phyloP scores from a whole-genome alignment of 2,329 filamentous ascomycete genomes.

The Botrytis paeoniae region DNA sequence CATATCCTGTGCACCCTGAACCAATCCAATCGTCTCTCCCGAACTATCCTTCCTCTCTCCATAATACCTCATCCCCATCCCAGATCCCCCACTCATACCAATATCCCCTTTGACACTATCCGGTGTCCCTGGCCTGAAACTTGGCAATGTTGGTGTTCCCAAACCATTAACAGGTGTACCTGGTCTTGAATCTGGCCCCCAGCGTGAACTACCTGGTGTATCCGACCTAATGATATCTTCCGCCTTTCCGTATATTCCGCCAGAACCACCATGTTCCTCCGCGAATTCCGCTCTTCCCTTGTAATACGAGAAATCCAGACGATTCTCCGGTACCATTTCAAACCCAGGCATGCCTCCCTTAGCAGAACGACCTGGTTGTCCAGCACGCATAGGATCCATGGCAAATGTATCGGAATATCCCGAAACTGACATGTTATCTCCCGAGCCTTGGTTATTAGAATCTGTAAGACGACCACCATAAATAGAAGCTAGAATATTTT shows the following conservation, averaged over 20 bases:
- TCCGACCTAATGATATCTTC: constrained; percentile 50
- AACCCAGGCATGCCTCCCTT: constrained; percentile 61
- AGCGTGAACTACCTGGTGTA: constrained; percentile 30
- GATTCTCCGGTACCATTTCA: constrained; percentile 86
- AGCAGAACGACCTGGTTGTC: constrained; percentile 44
- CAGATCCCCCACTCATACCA: constrained; percentile 6
- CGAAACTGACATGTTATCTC: constrained; percentile 56
- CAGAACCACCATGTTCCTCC: constrained; percentile 79
- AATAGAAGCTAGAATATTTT: constrained; percentile 79
- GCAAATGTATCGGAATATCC: constrained; percentile 81
- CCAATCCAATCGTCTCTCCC: constrained; percentile 5
- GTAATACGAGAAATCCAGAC: constrained; percentile 84
- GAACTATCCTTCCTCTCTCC: constrained; percentile 2
- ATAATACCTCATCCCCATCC: neutral
- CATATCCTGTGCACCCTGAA: constrained; percentile 4
- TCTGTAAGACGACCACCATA: constrained; percentile 78
- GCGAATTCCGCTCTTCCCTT: constrained; percentile 87
- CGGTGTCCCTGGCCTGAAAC: constrained; percentile 1
- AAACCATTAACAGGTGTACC: constrained; percentile 23
- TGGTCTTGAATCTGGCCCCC: constrained; percentile 29
- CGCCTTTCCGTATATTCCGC: constrained; percentile 56
- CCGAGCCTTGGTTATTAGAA: constrained; percentile 56
- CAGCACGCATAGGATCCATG: constrained; percentile 69
- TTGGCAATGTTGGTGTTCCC: constrained; percentile 5
- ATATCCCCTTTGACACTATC: constrained; percentile 8